These are phyloP conservation scores for Cutaneotrichosporon cyanovorans DNA, from an alignment of 1,284 basidiomycete species.

Conservation along the genomic window DNA sequence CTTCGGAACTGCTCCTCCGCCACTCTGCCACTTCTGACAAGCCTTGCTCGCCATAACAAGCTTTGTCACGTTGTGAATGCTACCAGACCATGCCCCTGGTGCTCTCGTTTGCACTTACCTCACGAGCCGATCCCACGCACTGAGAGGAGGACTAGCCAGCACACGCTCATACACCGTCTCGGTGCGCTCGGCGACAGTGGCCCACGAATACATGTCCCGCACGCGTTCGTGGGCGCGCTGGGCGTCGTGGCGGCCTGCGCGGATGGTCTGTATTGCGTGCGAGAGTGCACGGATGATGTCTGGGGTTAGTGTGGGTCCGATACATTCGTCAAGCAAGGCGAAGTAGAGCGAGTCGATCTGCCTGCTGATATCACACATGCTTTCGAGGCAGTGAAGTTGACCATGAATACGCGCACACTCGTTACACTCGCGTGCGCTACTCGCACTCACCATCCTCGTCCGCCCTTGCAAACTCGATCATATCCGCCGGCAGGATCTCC, in stretches of 20 bases:
- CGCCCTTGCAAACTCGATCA: constrained; percentile 89
- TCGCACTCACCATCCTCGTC: constrained; percentile 61
- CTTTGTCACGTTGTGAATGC: too few species aligned
- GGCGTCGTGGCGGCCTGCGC: constrained; percentile 66
- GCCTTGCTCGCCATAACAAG: too few species aligned
- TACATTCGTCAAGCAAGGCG: too few species aligned
- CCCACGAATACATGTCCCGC: constrained; percentile 81
- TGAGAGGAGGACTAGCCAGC: constrained; percentile 54
- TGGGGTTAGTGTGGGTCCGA: constrained; percentile 42
- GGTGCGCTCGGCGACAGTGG: constrained; percentile 67
- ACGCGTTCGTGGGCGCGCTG: constrained; percentile 68
- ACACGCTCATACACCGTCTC: constrained; percentile 74
- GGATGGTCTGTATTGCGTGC: constrained; percentile 67
- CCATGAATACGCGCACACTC: too few species aligned
- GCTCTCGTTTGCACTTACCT: too few species aligned
- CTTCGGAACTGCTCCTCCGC: too few species aligned
- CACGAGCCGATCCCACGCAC: constrained; percentile 62
- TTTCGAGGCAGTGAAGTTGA: too few species aligned
- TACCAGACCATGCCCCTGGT: too few species aligned
- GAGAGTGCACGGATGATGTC: constrained; percentile 79
- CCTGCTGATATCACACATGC: too few species aligned
- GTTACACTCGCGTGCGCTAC: neutral
- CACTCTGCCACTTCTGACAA: too few species aligned
- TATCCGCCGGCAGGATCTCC: constrained; percentile 83
- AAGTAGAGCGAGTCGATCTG: too few species aligned